A percentile compares a stretch with the other conserved stretches of the same genome.
Evolutionary conservation across 2,329 filamentous ascomycete genomes (phyloP).

Genomic region (Claviceps africana): DNA sequence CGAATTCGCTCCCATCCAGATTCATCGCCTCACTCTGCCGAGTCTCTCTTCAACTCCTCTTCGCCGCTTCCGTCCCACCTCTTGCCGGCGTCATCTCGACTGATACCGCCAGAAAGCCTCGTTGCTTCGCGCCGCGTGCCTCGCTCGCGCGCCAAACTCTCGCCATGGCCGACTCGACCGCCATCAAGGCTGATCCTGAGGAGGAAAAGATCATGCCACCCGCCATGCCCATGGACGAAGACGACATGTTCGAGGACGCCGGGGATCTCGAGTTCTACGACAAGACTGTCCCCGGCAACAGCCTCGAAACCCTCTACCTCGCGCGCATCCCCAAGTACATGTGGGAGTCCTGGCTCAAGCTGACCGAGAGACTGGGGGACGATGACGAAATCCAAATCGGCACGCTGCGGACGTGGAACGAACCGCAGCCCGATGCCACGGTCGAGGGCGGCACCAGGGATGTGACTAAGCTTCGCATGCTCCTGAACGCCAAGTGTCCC

Average conservation of each 20-base stretch:
- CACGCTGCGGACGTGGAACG: conserved; percentile 49
- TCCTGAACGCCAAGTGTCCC: conserved; percentile 49
- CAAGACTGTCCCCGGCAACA: conserved; percentile 23
- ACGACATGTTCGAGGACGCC: conserved; percentile 52
- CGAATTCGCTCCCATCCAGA: no score
- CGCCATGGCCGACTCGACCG: conserved; percentile 19
- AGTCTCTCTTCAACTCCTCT: no score
- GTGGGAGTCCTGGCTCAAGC: conserved; percentile 59
- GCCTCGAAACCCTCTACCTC: conserved; percentile 46
- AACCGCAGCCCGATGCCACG: conserved; percentile 37
- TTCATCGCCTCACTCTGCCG: no score
- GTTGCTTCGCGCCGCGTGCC: not conserved
- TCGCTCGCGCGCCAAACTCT: not conserved
- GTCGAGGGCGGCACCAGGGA: conserved; percentile 24
- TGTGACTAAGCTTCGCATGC: conserved; percentile 39
- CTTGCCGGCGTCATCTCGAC: no score
- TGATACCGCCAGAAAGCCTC: not conserved
- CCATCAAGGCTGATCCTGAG: conserved; percentile 37
- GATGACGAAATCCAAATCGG: conserved; percentile 73
- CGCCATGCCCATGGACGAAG: conserved; percentile 38
- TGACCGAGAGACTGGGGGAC: conserved; percentile 48
- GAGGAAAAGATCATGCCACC: conserved; percentile 22
- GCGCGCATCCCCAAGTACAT: conserved; percentile 67
- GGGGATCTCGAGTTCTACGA: conserved; percentile 44
- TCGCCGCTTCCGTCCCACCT: not conserved